A percentile compares a stretch with the other conserved stretches of the same genome.
Evolutionary conservation across 192 early-diverging fungal species (phyloP).

Genomic region (Spinellus fusiger): DNA sequence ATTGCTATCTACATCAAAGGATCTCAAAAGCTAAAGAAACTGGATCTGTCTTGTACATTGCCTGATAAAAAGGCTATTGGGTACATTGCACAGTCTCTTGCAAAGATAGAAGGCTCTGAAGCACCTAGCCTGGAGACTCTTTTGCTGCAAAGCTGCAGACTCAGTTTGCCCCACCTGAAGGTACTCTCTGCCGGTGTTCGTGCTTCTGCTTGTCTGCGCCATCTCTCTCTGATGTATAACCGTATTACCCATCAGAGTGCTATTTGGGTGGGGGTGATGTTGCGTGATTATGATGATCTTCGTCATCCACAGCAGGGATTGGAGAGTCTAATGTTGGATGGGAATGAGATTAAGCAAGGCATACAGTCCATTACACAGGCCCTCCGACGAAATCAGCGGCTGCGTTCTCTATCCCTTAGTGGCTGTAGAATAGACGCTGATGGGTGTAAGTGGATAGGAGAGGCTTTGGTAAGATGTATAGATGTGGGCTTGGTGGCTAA

Average conservation of each 20-base stretch:
- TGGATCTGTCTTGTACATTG: slow-evolving; percentile 65
- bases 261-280: slow-evolving; percentile 48
- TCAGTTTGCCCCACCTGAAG: slow-evolving; percentile 14
- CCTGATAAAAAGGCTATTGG: slow-evolving; percentile 65
- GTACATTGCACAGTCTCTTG: slow-evolving; percentile 62
- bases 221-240: slow-evolving; percentile 42
- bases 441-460: slow-evolving; percentile 37
- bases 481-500: background rate
- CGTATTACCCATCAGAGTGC: slow-evolving; percentile 41
- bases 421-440: slow-evolving; percentile 48
- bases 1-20: slow-evolving; percentile 67
- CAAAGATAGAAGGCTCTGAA: background rate
- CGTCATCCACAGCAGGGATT: slow-evolving; percentile 23
- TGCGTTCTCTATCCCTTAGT: slow-evolving; percentile 34
- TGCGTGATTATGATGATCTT: slow-evolving; percentile 47
- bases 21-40: slow-evolving; percentile 53
- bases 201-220: slow-evolving; percentile 29
- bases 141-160: slow-evolving; percentile 16
- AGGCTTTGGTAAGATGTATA: slow-evolving; percentile 41
- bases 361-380: slow-evolving; percentile 52
- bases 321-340: slow-evolving; percentile 30
- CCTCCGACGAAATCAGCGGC: slow-evolving; percentile 42
- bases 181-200: slow-evolving; percentile 35
- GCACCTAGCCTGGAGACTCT: slow-evolving; percentile 7
- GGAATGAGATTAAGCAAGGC: slow-evolving; percentile 44